Evolutionary conservation across 1,284 basidiomycete genomes (phyloP).

Genomic region (Moniliophthora roreri): DNA sequence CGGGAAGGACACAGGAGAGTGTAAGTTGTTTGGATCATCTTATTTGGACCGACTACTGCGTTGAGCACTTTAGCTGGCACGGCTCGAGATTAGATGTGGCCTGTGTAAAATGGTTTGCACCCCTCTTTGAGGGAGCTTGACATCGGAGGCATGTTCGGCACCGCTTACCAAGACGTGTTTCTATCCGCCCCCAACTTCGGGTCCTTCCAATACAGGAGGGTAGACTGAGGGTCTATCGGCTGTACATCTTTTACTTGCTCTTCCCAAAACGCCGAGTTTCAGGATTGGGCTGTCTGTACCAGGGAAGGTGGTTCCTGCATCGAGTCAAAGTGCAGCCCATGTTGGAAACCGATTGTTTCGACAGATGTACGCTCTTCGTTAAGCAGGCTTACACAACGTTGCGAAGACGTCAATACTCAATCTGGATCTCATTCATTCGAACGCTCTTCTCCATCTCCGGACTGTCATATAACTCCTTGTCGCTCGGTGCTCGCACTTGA

Average conservation of each 20-base stretch:
- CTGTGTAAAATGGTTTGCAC: not conserved
- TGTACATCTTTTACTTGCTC: constrained; percentile 3
- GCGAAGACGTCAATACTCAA: constrained; percentile 7
- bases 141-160: not conserved
- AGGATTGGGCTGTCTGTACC: constrained; percentile 5
- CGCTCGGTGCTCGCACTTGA: no score
- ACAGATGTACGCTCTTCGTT: constrained; percentile 1
- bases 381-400: not conserved
- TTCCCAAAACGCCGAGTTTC: constrained; percentile 3
- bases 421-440: constrained; percentile 1
- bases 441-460: not conserved
- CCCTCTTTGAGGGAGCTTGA: not conserved
- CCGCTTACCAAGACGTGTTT: constrained; percentile 1
- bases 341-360: not conserved
- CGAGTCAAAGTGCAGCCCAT: not conserved
- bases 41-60: not conserved
- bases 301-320: constrained; percentile 1
- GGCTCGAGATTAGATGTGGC: not conserved
- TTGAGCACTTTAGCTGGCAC: not conserved
- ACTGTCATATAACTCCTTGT: not conserved
- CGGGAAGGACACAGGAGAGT: constrained; percentile 13
- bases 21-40: not conserved
- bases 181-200: constrained; percentile 15
- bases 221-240: constrained; percentile 9
- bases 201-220: constrained; percentile 14